Base-by-base conservation (phyloP, 345 rosid genomes). In the Carallia brachiata region DNA sequence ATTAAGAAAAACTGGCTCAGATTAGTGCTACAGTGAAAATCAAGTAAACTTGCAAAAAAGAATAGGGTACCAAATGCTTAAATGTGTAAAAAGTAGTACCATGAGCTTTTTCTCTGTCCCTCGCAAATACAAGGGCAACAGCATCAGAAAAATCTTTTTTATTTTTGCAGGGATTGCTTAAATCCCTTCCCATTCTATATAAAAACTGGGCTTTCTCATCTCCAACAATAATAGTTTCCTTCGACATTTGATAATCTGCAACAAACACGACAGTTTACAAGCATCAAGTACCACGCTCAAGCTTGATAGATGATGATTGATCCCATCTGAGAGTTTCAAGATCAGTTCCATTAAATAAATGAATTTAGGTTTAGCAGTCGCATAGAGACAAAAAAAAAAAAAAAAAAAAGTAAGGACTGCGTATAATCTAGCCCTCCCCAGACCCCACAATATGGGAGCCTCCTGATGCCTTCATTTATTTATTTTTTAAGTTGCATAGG, bases 221-320 rank as follows among this genome's bases (percentile, higher is more conserved):
- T 62, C 98, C 97, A 72, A 81, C 86, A 73, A 91, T 75, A 72
- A 88, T 66, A 4, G 97, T 94, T 69, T 88, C 90, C 75, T 36
- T 75, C 27, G 90, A 79, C 91, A 89, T 72, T 44, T 87, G 93
- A 80, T 78, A 83, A 78, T 84, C 97, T 91, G 87, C 73, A 59
- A 80, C 52, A 69, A 37, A 65, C 16, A 65, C 0, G 5, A 48
- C 71, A 82, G 52, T 27, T 58, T 34, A 69, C 66, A 50, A 71
- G 52, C 66, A 36, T 48, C 27, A 74, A 70, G 52, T 4, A 56
- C 32, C 4, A 31, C 7, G 7, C 61, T 69, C 34, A 62, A 52
- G 59, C 80, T 72, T 63, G 58, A 32, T 18, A 54, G 7, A 68
- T 36, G 53, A 6, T 52, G 58, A 23, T 13, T 56, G 31, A 56